Evolutionary conservation across 352 stramenopile genomes (phyloP), one percentile per base, ranked within the genome.

Genomic region (Phytophthora citrophthora): DNA sequence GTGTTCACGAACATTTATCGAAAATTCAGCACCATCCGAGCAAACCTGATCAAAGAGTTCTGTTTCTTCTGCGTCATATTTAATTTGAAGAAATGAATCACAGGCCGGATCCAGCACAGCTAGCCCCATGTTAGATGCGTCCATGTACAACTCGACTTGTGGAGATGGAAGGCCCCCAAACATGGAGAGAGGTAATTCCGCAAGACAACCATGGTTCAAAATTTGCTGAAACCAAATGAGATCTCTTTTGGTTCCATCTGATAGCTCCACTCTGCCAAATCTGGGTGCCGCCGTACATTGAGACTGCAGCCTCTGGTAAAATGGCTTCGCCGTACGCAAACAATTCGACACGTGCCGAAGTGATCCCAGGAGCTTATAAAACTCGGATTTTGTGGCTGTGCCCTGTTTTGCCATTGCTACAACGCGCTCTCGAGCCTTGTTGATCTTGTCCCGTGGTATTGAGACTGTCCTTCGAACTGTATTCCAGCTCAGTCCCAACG

Each of bases 1-100:
- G 7, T 79, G 59, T 26, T 79, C 66, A 15, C 69, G 48, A 1
- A 77, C 70, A 31, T 82, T 79, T 24, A 75, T 77, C 0, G 62
- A 70, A 26, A 74, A 79, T 11, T 57, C 24, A 3, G 9, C 20
- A 20, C 20, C 20, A 20, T 20, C 20, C 20, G 20, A 20, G 20
- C 20, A 20, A 20, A 20, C 20, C 45, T 5, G 1, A 16, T 20
- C 4, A 8, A n/a, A 15, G 8, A 51, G 2, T 15, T 13, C 12
- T 1, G 15, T 2, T 16, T 51, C n/a, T 11, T 46, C 34, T 1
- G 31, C 6, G 15, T 64, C 46, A n/a, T 64, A 69, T 12, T 53
- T 24, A 2, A 56, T n/a, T 18, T 64, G 53, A 11, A 69, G 32
- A 23, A 54, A 64, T 9, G 31, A 12, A 8, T 59, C 16, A 1